A percentile compares a stretch with the other conserved stretches of the same genome.
phyloP scores from a whole-genome alignment of 2,329 filamentous ascomycete genomes.

The Davidsoniella neocaledoniae region DNA sequence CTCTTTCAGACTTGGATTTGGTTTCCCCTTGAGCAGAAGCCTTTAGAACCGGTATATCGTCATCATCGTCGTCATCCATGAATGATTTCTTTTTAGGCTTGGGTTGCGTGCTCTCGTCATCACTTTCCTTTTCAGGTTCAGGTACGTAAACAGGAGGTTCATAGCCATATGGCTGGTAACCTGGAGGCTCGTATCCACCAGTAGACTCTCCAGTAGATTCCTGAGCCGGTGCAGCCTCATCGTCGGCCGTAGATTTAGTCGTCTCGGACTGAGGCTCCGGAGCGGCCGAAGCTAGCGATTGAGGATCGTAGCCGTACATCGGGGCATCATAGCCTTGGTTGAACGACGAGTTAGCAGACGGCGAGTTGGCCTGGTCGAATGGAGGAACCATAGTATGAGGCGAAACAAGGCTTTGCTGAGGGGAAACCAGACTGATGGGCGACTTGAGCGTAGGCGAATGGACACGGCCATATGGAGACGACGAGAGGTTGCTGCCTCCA shows the following conservation, averaged over 20 bases:
- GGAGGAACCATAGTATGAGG: neutral
- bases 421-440: constrained; percentile 3
- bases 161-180: constrained; percentile 42
- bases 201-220: neutral
- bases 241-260: neutral
- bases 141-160: constrained; percentile 42
- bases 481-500: neutral
- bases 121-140: constrained; percentile 19
- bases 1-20: constrained; percentile 50
- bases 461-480: neutral
- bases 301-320: constrained; percentile 35
- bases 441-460: constrained; percentile 7
- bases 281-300: constrained; percentile 20
- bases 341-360: neutral
- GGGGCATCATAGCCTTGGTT: constrained; percentile 16
- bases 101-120: constrained; percentile 29
- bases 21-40: constrained; percentile 30
- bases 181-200: constrained; percentile 42
- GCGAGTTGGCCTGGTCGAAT: constrained; percentile 22
- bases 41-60: constrained; percentile 40
- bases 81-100: constrained; percentile 60
- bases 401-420: constrained; percentile 3
- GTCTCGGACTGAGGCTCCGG: constrained; percentile 13
- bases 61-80: constrained; percentile 71
- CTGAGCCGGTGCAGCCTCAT: neutral